Evolutionary conservation across 2,329 filamentous ascomycete genomes (phyloP), one percentile per base, ranked within the genome.

Genomic region (Stachybotrys chlorohalonatus): DNA sequence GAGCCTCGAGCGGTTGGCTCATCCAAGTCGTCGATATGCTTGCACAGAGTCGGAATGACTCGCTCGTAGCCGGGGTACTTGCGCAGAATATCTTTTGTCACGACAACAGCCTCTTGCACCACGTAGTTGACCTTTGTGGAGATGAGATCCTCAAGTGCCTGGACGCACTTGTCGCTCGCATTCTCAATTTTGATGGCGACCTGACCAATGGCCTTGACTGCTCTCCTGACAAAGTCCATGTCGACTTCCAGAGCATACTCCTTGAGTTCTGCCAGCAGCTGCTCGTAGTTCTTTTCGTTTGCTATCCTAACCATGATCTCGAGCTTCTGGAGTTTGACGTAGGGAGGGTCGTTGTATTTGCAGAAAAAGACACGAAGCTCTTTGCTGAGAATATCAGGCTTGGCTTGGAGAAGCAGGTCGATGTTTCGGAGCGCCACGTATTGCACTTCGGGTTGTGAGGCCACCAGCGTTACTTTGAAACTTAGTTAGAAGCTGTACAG

Each of bases 241-340:
- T 99, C 94, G 39, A 99, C 93, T 76, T 99, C 94, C 62, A 97
- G 78, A 7, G 94, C 94, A 64, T 99, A 99, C 70, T 99, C 94
- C 72, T 96, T 97, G 66, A 99, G 71, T 70, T 99, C 94, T 11
- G 92, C 89, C 15, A 99, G 77, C 31, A 99, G 79, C 68, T 97
- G 94, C 66, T 99, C 94, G 57, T 93, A 93, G 67, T 97, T 99
- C 68, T 87, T 88, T 63, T 96, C 92, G 73, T 96, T 97, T 57
- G 93, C 90, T 84, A 99, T 97, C 70, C 94, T 86, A 51, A 99
- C 93, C 94, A 99, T 97, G 59, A 97, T 97, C 69, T 99, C 94
- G 52, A 99, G 82, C 69, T 99, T 99, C 68, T 96, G 89, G 57
- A 99, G 84, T 72, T 99, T 99, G 64, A 99, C 86, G 69, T 99